Evolutionary conservation across 257 asterid species (phyloP), one percentile per base, ranked within the genome.

Genomic region (Ajuga chamaepitys): DNA sequence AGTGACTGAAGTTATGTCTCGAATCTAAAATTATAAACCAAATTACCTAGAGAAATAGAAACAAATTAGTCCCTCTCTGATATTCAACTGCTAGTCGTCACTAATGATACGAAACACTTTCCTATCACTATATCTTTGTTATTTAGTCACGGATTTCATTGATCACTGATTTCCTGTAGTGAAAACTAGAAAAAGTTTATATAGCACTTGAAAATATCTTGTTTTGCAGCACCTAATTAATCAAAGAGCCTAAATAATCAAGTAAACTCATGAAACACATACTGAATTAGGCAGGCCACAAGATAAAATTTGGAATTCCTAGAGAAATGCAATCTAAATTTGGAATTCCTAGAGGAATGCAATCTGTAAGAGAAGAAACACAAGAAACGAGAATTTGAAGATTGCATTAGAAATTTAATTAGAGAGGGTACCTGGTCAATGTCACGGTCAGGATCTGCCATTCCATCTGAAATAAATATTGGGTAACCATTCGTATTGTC

Each of bases 381-480:
- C 46, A 3, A 40, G n/a, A 9, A 40, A 17, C 59, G 50, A 20
- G 20, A 26, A 1, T 7, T 46, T 24, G 14, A 17, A 54, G 24
- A 62, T 21, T n/a, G n/a, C n/a, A n/a, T n/a, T n/a, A n/a, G n/a
- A n/a, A n/a, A n/a, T n/a, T n/a, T n/a, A n/a, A n/a, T n/a, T n/a
- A n/a, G n/a, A n/a, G 35, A 42, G 22, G 54, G 9, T 52, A 77
- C 98, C 96, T 87, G 96, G 61, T 92, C 97, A 72, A 77, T 74
- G 74, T 91, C 94, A 25, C 96, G 97, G 74, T 88, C 95, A 79
- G 80, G 96, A 89, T 89, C 95, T 89, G 96, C 99, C 99, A 93
- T 93, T 89, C 99, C 97, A 89, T 92, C 89, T 91, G 94, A 83
- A 85, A 86, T 82, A 72, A 85, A 77, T 79, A 71, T 71, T 64